Percentiles rank a stretch among this genome's conserved stretches.
phyloP scores from a whole-genome alignment of 2,329 filamentous ascomycete genomes.

The Fusarium aywerte region DNA sequence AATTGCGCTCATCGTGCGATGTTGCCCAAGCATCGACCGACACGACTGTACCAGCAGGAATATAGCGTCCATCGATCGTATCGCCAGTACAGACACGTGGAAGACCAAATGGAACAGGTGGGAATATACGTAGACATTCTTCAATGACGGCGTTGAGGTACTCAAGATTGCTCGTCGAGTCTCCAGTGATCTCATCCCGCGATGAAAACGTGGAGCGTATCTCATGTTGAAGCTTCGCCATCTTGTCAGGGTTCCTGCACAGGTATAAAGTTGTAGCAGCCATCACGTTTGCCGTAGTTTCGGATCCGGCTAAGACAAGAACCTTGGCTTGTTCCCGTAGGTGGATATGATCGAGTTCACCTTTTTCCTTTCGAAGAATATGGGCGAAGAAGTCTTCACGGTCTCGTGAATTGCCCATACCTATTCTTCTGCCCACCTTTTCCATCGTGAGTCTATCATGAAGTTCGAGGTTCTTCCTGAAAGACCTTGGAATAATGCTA shows the following conservation, averaged over 20 bases:
- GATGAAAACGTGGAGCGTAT: conserved; percentile 8
- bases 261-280: background rate
- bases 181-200: conserved; percentile 9
- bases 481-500: background rate
- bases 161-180: conserved; percentile 5
- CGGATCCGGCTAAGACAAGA: conserved; percentile 22
- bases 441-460: conserved; percentile 10
- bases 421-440: conserved; percentile 6
- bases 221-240: conserved; percentile 14
- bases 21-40: conserved; percentile 8
- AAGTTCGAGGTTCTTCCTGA: background rate
- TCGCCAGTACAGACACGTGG: conserved; percentile 15
- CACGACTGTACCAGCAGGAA: conserved; percentile 22
- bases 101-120: conserved; percentile 6
- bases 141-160: conserved; percentile 26
- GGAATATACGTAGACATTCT: conserved; percentile 27
- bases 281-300: conserved; percentile 19
- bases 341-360: background rate
- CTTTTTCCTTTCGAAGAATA: conserved; percentile 1
- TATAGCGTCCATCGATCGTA: conserved; percentile 13
- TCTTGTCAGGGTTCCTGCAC: background rate
- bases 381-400: conserved; percentile 28
- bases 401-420: background rate
- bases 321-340: conserved; percentile 31
- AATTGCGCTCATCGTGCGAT: conserved; percentile 8